Base-by-base conservation (phyloP, 2,329 filamentous ascomycete species). In the Botryotinia calthae region DNA sequence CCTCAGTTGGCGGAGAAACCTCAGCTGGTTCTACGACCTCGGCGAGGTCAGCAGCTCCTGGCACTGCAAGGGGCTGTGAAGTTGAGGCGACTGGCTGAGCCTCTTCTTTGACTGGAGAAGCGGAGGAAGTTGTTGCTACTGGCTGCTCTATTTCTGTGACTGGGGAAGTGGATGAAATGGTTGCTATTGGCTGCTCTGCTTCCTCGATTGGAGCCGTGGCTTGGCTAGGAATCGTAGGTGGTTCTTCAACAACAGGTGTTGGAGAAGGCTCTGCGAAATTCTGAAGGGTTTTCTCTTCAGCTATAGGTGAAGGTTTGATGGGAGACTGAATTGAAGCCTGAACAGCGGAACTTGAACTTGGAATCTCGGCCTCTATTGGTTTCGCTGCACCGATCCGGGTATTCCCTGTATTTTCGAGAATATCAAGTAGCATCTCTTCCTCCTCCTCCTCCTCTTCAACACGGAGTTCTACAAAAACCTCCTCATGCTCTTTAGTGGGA, bases 361-460 rank as follows among this genome's bases (percentile, higher is more conserved):
- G n/a, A 16, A 31, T 28, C 20, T 64, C 44, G n/a, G 12, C 42
- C 28, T 40, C 18, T 56, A 31, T 48, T 25, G 28, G 14, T 25
- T 46, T 37, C 42, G 46, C 42, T 22, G 51, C 67, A 34, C 66
- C 74, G 48, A 74, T 75, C 40, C 72, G 44, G 12, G 73, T 59
- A 74, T 75, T 76, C 25, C 67, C 76, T 1, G 73, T 70, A 71
- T 76, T 74, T 34, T 76, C 76, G 2, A 75, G 54, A 16, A 77
- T 77, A 51, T 79, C 78, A 37, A 79, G 72, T 20, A 79, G 48
- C 77, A 79, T 79, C 69, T 77, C 75, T 54, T 79, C 78, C 54
- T 77, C 77, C 56, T 75, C 77, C 56, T 75, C 75, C 70, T 77
- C 76, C 42, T 79, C 78, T 64, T 76, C 77, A 22, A 75, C 46